Base-by-base conservation (phyloP, 164 flowering plant genomes). In the Dillenia turbinata region DNA sequence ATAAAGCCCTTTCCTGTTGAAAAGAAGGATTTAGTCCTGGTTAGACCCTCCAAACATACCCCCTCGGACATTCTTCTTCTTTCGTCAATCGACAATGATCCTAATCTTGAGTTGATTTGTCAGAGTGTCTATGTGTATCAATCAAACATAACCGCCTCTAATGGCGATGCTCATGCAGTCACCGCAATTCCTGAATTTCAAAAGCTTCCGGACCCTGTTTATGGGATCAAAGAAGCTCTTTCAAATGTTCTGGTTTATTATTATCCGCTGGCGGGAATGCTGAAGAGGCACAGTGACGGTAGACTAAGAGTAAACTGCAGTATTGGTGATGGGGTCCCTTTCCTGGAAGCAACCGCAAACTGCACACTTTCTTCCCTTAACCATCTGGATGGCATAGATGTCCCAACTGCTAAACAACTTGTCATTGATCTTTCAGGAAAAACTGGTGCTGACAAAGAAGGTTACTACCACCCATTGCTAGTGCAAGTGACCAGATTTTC, bases 201-300 rank as follows among this genome's bases (percentile, higher is more conserved):
- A 26, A 26, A 5, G 33, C 33, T 26, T 26, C 33, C 51, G 5
- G 78, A 77, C 57, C 78, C 78, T 9, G 67, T 61, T 12, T 10
- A n/a, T 55, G 12, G 66, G 6, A 51, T 77, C n/a, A 54, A 62
- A 40, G 70, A 71, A 48, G 76, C 78, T n/a, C 65, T 77, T n/a
- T 69, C 78, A 2, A 58, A 62, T 22, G 76, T 66, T 44, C 58
- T 77, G 56, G 72, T 72, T 48, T 59, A 63, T 46, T 74, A 69
- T 67, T 77, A 69, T 49, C 81, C 81, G 8, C 66, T 74, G 9
- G 81, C 78, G 8, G 76, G 78, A 10, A 60, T 66, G 52, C 69
- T 74, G 10, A 66, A 54, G 63, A 67, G 68, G 33, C n/a, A 53
- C n/a, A 33, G n/a, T 3, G 64, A 68, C 15, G 54, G 73, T 14